These are phyloP conservation scores for Malbranchea zuffiana DNA, from an alignment of 2,329 filamentous ascomycete species.

Conservation along the genomic window DNA sequence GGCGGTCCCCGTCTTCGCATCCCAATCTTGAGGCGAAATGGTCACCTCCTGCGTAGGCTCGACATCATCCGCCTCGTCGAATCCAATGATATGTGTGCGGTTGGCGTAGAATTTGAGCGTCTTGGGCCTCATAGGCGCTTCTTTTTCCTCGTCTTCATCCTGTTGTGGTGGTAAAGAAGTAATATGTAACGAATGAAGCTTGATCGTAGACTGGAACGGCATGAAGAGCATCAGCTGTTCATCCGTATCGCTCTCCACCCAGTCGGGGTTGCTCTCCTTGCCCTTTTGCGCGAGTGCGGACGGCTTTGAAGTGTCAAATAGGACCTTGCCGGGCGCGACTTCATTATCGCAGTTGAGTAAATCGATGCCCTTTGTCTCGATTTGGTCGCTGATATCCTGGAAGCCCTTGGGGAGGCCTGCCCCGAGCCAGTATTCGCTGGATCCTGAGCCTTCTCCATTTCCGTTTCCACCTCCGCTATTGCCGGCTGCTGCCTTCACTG, in stretches of 20 bases:
- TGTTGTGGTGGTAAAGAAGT: slow-evolving; percentile 61
- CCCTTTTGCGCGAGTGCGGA: slow-evolving; percentile 43
- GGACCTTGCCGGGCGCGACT: slow-evolving; percentile 57
- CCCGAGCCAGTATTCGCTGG: slow-evolving; percentile 54
- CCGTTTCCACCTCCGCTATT: slow-evolving; percentile 35
- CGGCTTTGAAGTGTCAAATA: slow-evolving; percentile 63
- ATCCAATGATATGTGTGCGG: slow-evolving; percentile 78
- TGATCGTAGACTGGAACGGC: slow-evolving; percentile 77
- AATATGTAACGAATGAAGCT: slow-evolving; percentile 77
- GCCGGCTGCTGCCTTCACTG: slow-evolving; percentile 53
- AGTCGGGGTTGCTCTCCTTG: slow-evolving; percentile 55
- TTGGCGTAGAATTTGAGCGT: slow-evolving; percentile 82
- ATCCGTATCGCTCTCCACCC: slow-evolving; percentile 92
- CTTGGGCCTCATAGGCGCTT: slow-evolving; percentile 67
- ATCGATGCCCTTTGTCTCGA: slow-evolving; percentile 71
- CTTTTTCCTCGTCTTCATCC: slow-evolving; percentile 59
- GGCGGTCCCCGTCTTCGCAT: slow-evolving; percentile 57
- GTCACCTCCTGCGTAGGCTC: slow-evolving; percentile 69
- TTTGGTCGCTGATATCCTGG: slow-evolving; percentile 66
- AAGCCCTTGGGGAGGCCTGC: slow-evolving; percentile 69
- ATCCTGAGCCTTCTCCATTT: slow-evolving; percentile 31
- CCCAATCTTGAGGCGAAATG: slow-evolving; percentile 69
- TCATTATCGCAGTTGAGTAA: slow-evolving; percentile 77
- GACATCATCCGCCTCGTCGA: slow-evolving; percentile 85
- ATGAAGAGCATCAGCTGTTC: slow-evolving; percentile 91